Percentiles rank a stretch among this genome's conserved stretches.
phyloP scores from a whole-genome alignment of 2,329 filamentous ascomycete species.

The Fusarium brevicatenulatum region DNA sequence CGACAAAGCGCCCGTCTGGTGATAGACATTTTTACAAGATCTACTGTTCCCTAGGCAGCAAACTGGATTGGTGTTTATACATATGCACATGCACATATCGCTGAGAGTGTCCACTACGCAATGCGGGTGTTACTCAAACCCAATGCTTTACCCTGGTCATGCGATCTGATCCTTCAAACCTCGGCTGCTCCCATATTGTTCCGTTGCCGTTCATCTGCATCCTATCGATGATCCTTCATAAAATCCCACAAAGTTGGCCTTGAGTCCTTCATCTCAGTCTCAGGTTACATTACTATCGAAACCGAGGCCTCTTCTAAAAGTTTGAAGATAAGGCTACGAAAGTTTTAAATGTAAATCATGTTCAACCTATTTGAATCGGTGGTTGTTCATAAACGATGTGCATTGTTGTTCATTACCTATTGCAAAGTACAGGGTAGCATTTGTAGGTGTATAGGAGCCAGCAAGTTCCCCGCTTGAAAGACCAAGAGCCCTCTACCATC shows the following conservation, averaged over 20 bases:
- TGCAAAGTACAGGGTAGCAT: not conserved
- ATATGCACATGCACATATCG: not conserved
- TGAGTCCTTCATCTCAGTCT: not conserved
- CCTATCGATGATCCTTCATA: not conserved
- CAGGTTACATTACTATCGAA: not conserved
- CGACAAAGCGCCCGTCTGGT: not conserved
- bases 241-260: rapidly evolving
- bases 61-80: not conserved
- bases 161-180: not conserved
- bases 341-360: too few relatives aligned
- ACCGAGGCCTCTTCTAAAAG: rapidly evolving
- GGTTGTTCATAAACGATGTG: not conserved
- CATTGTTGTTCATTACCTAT: not conserved
- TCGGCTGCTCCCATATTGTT: not conserved
- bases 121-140: not conserved
- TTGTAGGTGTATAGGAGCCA: not conserved
- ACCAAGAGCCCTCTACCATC: not conserved
- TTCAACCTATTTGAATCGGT: not conserved
- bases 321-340: not conserved
- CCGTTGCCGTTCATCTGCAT: not conserved
- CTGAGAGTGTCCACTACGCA: not conserved
- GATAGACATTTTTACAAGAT: not conserved
- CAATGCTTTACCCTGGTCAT: not conserved
- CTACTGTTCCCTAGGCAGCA: not conserved
- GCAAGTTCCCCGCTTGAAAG: not conserved